Base-by-base conservation (phyloP, 2,329 filamentous ascomycete species). In the Corniculantispora saksenae region DNA sequence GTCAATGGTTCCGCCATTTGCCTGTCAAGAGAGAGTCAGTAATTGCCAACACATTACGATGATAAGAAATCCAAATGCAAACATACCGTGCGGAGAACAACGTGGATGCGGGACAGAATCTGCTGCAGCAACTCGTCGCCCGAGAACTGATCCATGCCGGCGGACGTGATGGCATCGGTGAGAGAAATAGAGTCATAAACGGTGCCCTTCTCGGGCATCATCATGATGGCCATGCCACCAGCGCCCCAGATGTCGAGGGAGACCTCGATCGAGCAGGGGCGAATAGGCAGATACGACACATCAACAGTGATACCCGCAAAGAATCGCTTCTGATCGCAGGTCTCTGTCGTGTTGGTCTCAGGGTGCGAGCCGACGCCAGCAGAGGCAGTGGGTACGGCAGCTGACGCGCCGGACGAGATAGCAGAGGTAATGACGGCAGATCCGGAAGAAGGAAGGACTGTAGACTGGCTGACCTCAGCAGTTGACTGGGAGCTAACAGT, bases 71-170 rank as follows among this genome's bases (percentile, higher is more conserved):
- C 32, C n/a, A 10, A 32, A 32, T 32, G 6, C 45, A 21, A 19
- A 29, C 59, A 25, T 57, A 63, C 61, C 61, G 47, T 63, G 61
- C 51, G 51, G 48, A 63, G 61, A 19, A n/a, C 45, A 15, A 57
- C 53, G 12, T 50, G 40, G 25, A 63, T 21, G 6, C 43, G 40
- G 15, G 61, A 35, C 19, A 25, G 19, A 21, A 63, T 27, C 21
- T 57, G 40, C 38, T 32, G 40, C n/a, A 57, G n/a, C 27, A 63
- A 2, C 21, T 57, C 51, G 17, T 40, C 43, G 12, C 29, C 29
- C 2, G 51, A 8, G 17, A 21, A 12, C 3, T 38, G 8, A 21
- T 45, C 23, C 17, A 63, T 17, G 2, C 17, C 7, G 8, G 40
- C 43, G 2, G 43, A 35, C 13, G 13, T 10, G 2, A 63, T 57